Percentiles rank a stretch among this genome's conserved stretches.
Evolutionary conservation across 768 basidiomycete species (phyloP).

Genomic region (Boletellus emodensis): DNA sequence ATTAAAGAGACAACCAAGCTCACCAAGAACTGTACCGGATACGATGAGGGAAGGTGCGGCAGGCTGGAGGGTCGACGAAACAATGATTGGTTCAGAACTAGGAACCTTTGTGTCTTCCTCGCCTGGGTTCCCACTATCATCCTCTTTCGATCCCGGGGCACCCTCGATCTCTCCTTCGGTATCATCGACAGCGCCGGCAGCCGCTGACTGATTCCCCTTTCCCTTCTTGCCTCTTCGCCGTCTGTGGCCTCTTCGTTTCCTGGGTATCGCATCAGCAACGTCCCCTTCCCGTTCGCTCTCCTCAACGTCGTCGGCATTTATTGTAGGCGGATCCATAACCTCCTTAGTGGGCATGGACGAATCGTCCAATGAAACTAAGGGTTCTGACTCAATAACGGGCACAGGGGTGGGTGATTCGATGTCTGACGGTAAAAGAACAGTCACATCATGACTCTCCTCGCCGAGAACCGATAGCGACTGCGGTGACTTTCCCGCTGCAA

Average conservation of each 20-base stretch:
- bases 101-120: slow-evolving; percentile 15
- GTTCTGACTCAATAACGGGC: not conserved
- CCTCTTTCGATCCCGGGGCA: slow-evolving; percentile 34
- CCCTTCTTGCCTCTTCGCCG: slow-evolving; percentile 51
- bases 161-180: slow-evolving; percentile 23
- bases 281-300: slow-evolving; percentile 58
- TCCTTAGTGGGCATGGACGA: slow-evolving; percentile 1
- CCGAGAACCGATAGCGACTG: not conserved
- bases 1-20: slow-evolving; percentile 17
- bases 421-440: not conserved
- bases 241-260: slow-evolving; percentile 36
- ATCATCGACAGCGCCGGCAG: slow-evolving; percentile 17
- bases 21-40: slow-evolving; percentile 74
- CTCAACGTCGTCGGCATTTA: slow-evolving; percentile 40
- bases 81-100: slow-evolving; percentile 18
- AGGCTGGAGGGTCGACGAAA: slow-evolving; percentile 20
- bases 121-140: slow-evolving; percentile 22
- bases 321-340: slow-evolving; percentile 7
- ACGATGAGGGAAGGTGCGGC: slow-evolving; percentile 55
- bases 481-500: not conserved
- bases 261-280: slow-evolving; percentile 37
- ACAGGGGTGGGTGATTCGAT: not conserved
- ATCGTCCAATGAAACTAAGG: slow-evolving; percentile 4
- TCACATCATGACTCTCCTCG: not conserved
- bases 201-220: slow-evolving; percentile 35